Base-by-base conservation (phyloP, 2,329 filamentous ascomycete genomes). In the Xylaria sp. region DNA sequence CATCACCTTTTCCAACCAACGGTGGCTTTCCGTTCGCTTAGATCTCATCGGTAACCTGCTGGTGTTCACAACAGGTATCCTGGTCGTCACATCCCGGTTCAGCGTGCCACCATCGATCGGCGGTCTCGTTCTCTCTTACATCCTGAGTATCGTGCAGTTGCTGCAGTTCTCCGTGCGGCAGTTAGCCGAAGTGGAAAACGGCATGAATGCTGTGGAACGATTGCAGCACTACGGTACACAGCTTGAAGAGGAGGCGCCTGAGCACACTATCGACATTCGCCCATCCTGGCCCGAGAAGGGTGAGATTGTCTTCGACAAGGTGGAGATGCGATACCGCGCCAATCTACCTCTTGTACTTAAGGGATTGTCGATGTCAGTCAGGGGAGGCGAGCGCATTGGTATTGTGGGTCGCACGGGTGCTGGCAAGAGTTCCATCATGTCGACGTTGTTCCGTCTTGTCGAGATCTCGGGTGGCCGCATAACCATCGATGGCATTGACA, bases 171-270 rank as follows among this genome's bases (percentile, higher is more conserved):
- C 91, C 0, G 91, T 97, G 16, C 85, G 94, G 16, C 93, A 97
- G 75, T 81, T 97, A 6, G 93, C 93, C 30, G 93, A 97, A 74
- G 91, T 97, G 7, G 93, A 97, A 74, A 97, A 97, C 75, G 91
- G 92, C 71, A 97, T 97, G 93, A 97, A 97, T 73, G 88, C 92
- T 0, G 94, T 95, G 0, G 93, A 97, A 76, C 88, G 94, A 54
- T 80, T 97, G 39, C 86, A 92, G 72, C 91, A 96, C 77, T 97
- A 97, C 72, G 92, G 91, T 57, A 91, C 85, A 0, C 76, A 90
- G 66, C 83, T 99, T 3, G 92, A 96, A 64, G 89, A 96, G 71
- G 94, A 97, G 74, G 91, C 93, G 0, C 91, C 92, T 0, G 79
- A 92, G 1, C 89, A 92, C 68, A 87, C 90, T 48, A 73, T 87